phyloP scores from a whole-genome alignment of 2,329 filamentous ascomycete species.

The Elsinoe ampelina region DNA sequence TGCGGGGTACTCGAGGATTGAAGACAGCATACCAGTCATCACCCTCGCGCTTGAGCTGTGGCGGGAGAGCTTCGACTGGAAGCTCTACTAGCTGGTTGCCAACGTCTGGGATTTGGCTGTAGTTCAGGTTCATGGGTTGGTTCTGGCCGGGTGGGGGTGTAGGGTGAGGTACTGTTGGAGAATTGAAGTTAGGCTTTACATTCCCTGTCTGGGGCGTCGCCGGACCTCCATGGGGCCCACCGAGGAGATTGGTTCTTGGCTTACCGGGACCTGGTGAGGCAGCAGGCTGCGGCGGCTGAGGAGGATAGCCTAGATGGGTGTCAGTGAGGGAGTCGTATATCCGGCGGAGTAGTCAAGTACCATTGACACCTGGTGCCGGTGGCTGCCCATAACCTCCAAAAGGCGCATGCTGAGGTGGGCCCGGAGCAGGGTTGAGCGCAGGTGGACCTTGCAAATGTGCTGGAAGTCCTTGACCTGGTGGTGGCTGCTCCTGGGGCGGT shows the following conservation, averaged over 20 bases:
- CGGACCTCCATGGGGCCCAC: constrained; percentile 49
- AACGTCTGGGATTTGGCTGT: constrained; percentile 22
- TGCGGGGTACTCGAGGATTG: constrained; percentile 81
- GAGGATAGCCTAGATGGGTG: constrained; percentile 55
- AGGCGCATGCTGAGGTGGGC: constrained; percentile 57
- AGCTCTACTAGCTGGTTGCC: constrained; percentile 74
- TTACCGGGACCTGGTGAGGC: constrained; percentile 79
- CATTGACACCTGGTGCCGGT: constrained; percentile 53
- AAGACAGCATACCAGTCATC: constrained; percentile 95
- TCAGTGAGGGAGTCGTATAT: not conserved
- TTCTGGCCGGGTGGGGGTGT: constrained; percentile 49
- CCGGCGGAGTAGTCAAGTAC: constrained; percentile 33
- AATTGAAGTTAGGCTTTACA: constrained; percentile 77
- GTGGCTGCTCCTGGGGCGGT: constrained; percentile 49
- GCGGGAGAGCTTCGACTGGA: constrained; percentile 74
- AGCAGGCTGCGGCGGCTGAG: constrained; percentile 73
- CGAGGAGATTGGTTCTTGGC: constrained; percentile 49
- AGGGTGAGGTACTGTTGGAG: constrained; percentile 79
- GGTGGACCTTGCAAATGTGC: constrained; percentile 64
- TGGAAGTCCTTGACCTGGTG: constrained; percentile 49
- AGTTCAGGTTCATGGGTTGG: constrained; percentile 25
- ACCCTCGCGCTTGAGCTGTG: constrained; percentile 79
- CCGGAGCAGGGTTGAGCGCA: constrained; percentile 47
- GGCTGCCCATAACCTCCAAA: constrained; percentile 56
- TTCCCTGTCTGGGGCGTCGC: constrained; percentile 89